Conservation (phyloP, 2,329 filamentous ascomycete species). For the Stromatinia cepivora region DNA sequence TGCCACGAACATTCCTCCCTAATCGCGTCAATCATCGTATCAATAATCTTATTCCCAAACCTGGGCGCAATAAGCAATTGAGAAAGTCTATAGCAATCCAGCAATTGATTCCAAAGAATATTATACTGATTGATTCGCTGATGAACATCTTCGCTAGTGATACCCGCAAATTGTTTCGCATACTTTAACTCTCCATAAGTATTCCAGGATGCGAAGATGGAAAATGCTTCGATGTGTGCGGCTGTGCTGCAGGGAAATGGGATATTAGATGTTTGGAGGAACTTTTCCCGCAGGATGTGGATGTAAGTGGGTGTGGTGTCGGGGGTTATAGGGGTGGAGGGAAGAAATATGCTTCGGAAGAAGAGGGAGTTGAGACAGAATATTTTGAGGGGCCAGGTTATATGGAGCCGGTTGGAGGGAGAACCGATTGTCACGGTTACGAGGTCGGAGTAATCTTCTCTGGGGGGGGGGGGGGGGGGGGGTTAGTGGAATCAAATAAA, state of each 20-base stretch:
- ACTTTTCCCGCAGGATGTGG: not conserved
- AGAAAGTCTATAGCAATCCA: not conserved
- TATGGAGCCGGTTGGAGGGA: not conserved
- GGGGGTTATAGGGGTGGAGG: not conserved
- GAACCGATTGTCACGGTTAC: not conserved
- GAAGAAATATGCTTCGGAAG: conserved; percentile 7
- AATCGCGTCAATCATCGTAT: not conserved
- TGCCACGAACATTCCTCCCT: not conserved
- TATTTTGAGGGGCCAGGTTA: not conserved
- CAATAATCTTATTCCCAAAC: not conserved
- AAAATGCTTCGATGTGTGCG: not conserved
- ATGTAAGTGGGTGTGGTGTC: not conserved
- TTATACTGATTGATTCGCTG: not conserved
- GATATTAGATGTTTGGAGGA: not conserved
- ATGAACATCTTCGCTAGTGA: not conserved
- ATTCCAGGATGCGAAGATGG: not conserved
- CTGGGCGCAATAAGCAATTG: not conserved
- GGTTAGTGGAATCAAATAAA: not conserved
- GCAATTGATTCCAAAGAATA: not conserved
- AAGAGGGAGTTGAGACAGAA: conserved; percentile 5
- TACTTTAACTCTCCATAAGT: not conserved
- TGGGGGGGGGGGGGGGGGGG: not conserved
- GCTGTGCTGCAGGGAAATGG: not conserved
- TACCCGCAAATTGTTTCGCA: not conserved
- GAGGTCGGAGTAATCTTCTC: not conserved